Conservation (phyloP, 352 stramenopile genomes). For the Pythium volutum region DNA sequence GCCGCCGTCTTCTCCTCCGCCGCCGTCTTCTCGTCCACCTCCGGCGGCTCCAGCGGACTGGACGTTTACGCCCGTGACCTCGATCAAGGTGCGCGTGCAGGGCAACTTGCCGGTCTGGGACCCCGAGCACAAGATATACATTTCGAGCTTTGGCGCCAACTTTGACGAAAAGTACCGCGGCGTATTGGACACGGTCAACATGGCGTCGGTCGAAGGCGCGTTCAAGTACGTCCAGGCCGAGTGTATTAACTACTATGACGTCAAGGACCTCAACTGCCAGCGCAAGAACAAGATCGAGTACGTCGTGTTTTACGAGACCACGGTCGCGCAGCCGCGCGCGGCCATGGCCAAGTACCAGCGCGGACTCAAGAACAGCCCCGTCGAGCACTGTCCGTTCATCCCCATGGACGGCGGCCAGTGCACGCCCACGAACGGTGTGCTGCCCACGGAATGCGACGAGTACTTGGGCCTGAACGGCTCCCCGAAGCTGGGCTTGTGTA, state of each 20-base stretch:
- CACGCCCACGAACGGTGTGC: slow-evolving; percentile 33
- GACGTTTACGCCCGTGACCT: slow-evolving; percentile 22
- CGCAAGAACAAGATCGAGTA: slow-evolving; percentile 76
- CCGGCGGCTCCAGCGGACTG: background rate
- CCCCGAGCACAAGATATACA: slow-evolving; percentile 20
- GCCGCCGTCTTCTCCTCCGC: background rate
- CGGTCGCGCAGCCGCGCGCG: slow-evolving; percentile 51
- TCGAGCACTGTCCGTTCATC: slow-evolving; percentile 56
- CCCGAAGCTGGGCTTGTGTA: slow-evolving; percentile 41
- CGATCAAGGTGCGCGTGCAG: slow-evolving; percentile 35
- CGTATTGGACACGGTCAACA: slow-evolving; percentile 29
- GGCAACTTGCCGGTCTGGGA: slow-evolving; percentile 29
- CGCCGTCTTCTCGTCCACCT: background rate
- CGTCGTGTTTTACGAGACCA: slow-evolving; percentile 70
- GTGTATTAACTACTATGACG: slow-evolving; percentile 23
- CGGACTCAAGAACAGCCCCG: slow-evolving; percentile 26
- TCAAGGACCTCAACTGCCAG: slow-evolving; percentile 36
- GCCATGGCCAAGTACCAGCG: slow-evolving; percentile 47
- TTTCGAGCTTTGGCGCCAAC: slow-evolving; percentile 26
- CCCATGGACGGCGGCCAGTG: slow-evolving; percentile 65
- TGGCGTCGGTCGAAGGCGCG: slow-evolving; percentile 20
- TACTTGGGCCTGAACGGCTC: slow-evolving; percentile 44
- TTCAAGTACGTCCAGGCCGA: slow-evolving; percentile 24
- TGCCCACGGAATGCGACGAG: slow-evolving; percentile 43
- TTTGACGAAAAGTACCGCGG: slow-evolving; percentile 30